Evolutionary conservation across 139 green algal species (phyloP).

Genomic region (Pleodorina starrii): DNA sequence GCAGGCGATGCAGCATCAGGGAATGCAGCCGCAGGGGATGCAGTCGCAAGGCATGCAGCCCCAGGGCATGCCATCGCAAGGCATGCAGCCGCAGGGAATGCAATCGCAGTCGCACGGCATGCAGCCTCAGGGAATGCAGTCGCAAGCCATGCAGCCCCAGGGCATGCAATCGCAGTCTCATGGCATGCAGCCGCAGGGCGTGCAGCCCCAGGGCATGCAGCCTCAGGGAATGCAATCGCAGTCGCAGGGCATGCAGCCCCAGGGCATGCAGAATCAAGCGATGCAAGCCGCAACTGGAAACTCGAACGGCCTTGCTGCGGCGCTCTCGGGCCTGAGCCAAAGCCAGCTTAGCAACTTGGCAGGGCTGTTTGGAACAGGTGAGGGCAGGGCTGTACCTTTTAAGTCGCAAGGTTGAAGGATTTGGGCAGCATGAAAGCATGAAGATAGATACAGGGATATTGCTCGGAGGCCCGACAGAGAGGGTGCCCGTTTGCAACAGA

Average conservation of each 20-base stretch:
- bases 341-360: too few relatives aligned
- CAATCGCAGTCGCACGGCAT: neutral
- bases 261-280: neutral
- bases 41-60: neutral
- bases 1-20: neutral
- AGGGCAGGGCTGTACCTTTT: neutral
- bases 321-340: conserved; percentile 48
- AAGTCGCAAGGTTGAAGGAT: neutral
- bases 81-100: neutral
- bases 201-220: conserved; percentile 5
- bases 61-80: neutral
- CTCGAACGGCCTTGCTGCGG: conserved; percentile 27
- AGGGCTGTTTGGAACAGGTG: conserved; percentile 56
- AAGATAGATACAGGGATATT: neutral
- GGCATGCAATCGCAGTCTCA: neutral
- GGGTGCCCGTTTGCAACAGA: neutral
- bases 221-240: neutral
- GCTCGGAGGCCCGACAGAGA: neutral
- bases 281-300: neutral
- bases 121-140: neutral
- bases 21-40: conserved; percentile 4
- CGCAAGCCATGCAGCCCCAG: neutral
- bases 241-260: conserved; percentile 1
- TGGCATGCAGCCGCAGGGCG: neutral
- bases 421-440: neutral